Conservation (phyloP, 306 rosid species). For the Ormosia semicastrata region DNA sequence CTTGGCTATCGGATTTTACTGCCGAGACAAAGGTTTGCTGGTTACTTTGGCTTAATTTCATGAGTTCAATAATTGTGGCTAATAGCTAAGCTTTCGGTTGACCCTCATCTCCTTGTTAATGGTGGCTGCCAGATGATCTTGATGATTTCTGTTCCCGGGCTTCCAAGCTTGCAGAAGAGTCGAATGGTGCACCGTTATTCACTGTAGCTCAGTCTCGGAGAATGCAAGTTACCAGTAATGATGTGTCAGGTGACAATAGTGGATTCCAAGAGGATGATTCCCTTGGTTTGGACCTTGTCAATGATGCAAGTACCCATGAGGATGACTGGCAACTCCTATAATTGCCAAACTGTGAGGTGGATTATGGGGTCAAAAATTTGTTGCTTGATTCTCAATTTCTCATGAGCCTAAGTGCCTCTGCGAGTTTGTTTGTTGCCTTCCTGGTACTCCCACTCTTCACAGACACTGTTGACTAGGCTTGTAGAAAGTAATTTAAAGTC, state of each 20-base stretch:
- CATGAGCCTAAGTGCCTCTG: constrained; percentile 17
- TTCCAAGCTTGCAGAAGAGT: constrained; percentile 73
- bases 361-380: background rate
- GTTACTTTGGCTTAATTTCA: constrained; percentile 23
- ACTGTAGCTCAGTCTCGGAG: constrained; percentile 67
- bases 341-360: constrained; percentile 7
- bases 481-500: constrained; percentile 38
- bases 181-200: constrained; percentile 91
- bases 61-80: background rate
- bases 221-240: constrained; percentile 39
- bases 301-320: constrained; percentile 50
- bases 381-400: constrained; percentile 12
- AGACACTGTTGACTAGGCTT: constrained; percentile 25
- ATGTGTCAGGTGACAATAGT: constrained; percentile 35
- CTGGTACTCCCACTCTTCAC: background rate
- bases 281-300: constrained; percentile 25
- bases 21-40: constrained; percentile 79
- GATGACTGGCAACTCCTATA: constrained; percentile 92
- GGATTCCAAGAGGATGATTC: constrained; percentile 40
- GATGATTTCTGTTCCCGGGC: constrained; percentile 80
- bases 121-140: constrained; percentile 64
- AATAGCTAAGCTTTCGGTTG: background rate
- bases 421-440: constrained; percentile 17
- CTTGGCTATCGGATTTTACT: constrained; percentile 94
- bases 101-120: constrained; percentile 18